These are phyloP conservation scores for Naumovozyma castellii DNA, from an alignment of 805 yeast genomes.

Conservation along the genomic window DNA sequence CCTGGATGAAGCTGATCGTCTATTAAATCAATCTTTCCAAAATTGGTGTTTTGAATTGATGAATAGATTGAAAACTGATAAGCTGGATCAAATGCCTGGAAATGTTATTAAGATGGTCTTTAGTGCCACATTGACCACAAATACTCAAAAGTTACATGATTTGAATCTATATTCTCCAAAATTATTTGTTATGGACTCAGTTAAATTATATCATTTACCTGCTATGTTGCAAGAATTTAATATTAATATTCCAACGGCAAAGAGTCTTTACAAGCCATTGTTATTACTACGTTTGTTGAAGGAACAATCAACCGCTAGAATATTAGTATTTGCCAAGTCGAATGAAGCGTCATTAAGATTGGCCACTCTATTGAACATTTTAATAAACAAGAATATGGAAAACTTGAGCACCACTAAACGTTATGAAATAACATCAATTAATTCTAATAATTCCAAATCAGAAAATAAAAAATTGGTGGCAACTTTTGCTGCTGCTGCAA, in stretches of 20 bases:
- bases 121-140: slow-evolving; percentile 89
- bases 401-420: too few species aligned
- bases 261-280: slow-evolving; percentile 59
- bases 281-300: slow-evolving; percentile 48
- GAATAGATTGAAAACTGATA: slow-evolving; percentile 30
- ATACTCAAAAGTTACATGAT: slow-evolving; percentile 74
- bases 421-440: slow-evolving; percentile 38
- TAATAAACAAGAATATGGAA: slow-evolving; percentile 9
- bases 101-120: slow-evolving; percentile 61
- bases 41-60: slow-evolving; percentile 70
- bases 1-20: slow-evolving; percentile 74
- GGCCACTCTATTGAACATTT: slow-evolving; percentile 38
- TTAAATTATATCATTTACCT: slow-evolving; percentile 54
- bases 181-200: slow-evolving; percentile 59
- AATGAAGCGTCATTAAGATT: slow-evolving; percentile 84
- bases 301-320: slow-evolving; percentile 19
- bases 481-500: slow-evolving; percentile 40
- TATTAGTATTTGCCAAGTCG: slow-evolving; percentile 28
- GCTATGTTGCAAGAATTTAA: slow-evolving; percentile 38
- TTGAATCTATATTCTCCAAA: slow-evolving; percentile 65
- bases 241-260: slow-evolving; percentile 31
- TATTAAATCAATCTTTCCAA: slow-evolving; percentile 82
- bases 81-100: slow-evolving; percentile 21
- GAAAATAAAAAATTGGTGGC: slow-evolving; percentile 50
- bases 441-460: slow-evolving; percentile 45